Evolutionary conservation across 345 rosid genomes (phyloP).

Genomic region (Kernera saxatilis): DNA sequence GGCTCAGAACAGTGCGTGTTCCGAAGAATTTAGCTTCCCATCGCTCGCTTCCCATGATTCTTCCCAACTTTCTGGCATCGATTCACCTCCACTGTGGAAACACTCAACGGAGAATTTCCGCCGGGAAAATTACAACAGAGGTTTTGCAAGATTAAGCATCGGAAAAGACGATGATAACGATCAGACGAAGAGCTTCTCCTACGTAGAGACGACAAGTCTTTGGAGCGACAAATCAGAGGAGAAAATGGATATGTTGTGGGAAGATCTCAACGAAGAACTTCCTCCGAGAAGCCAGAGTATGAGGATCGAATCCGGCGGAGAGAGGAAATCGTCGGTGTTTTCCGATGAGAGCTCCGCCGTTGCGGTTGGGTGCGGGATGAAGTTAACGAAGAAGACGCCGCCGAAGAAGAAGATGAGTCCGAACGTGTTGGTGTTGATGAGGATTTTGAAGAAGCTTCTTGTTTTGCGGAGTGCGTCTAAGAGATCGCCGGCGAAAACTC

Average conservation of each 20-base stretch:
- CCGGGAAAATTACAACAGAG: neutral
- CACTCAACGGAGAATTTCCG: constrained; percentile 36
- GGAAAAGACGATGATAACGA: neutral
- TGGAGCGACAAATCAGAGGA: constrained; percentile 36
- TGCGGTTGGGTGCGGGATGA: constrained; percentile 32
- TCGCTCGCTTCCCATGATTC: constrained; percentile 23
- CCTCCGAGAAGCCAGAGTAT: constrained; percentile 17
- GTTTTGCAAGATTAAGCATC: neutral
- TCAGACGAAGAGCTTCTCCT: constrained; percentile 37
- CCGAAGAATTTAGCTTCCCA: constrained; percentile 78
- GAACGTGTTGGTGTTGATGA: constrained; percentile 42
- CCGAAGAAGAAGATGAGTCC: constrained; percentile 29
- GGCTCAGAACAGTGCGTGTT: constrained; percentile 19
- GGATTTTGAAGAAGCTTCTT: constrained; percentile 51
- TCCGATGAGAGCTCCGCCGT: constrained; percentile 7
- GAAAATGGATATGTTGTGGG: constrained; percentile 87
- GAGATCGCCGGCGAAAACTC: constrained; percentile 32
- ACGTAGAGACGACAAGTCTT: constrained; percentile 21
- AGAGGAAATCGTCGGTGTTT: constrained; percentile 2
- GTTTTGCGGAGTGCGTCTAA: constrained; percentile 35
- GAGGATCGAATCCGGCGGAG: neutral
- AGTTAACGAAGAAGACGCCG: constrained; percentile 21
- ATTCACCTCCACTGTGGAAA: constrained; percentile 77
- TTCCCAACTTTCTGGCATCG: constrained; percentile 25
- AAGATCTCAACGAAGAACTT: constrained; percentile 68